Conservation (phyloP, 2,329 filamentous ascomycete genomes). For the Aschersonia sp. region DNA sequence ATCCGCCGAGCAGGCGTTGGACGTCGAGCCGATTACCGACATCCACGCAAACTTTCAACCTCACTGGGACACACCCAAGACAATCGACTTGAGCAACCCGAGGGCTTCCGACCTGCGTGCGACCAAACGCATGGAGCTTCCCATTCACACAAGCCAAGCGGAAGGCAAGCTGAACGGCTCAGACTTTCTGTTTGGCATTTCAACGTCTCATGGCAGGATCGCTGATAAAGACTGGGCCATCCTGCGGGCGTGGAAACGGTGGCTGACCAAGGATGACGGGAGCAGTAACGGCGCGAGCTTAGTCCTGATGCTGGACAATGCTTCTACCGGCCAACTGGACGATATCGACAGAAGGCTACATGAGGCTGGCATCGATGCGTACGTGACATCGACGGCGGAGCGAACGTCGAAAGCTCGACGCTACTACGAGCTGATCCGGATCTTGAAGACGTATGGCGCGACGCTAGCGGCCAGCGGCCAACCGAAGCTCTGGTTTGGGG, state of each 20-base stretch:
- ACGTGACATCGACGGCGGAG: constrained; percentile 17
- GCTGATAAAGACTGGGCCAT: constrained; percentile 22
- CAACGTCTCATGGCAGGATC: constrained; percentile 26
- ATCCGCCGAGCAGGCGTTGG: constrained; percentile 12
- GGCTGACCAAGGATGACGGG: constrained; percentile 26
- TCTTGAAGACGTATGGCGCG: constrained; percentile 17
- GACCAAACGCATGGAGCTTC: constrained; percentile 16
- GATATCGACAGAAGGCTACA: constrained; percentile 16
- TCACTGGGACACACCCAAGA: constrained; percentile 8
- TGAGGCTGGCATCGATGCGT: constrained; percentile 23
- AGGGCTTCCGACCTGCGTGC: constrained; percentile 12
- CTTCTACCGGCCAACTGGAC: constrained; percentile 16
- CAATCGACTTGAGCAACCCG: constrained; percentile 13
- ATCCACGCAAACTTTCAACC: constrained; percentile 17
- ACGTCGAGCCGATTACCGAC: constrained; percentile 13
- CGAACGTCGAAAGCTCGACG: constrained; percentile 16
- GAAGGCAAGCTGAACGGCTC: constrained; percentile 23
- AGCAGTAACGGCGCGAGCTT: constrained; percentile 27
- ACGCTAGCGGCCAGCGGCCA: constrained; percentile 19
- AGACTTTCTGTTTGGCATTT: constrained; percentile 26
- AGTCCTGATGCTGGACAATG: constrained; percentile 25
- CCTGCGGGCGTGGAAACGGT: constrained; percentile 27
- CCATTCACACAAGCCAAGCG: constrained; percentile 14
- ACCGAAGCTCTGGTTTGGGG: constrained; percentile 24
- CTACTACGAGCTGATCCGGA: constrained; percentile 23